These are phyloP conservation scores for Blastobotrys raffinosifermentans DNA, from an alignment of 1,139 yeast genomes.

Conservation along the genomic window DNA sequence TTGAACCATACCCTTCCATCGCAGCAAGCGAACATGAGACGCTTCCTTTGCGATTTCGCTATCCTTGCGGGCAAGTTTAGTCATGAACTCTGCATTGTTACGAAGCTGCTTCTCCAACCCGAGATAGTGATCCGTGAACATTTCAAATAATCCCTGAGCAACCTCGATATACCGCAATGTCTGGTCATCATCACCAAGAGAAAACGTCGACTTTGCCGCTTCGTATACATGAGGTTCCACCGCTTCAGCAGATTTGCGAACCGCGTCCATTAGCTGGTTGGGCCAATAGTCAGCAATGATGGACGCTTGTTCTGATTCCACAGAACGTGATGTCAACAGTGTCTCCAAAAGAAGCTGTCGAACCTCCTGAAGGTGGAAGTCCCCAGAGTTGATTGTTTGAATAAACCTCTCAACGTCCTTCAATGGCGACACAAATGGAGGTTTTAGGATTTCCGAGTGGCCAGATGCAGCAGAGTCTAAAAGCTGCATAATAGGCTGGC, in stretches of 20 bases:
- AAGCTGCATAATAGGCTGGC: conserved; percentile 36
- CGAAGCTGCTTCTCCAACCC: conserved; percentile 12
- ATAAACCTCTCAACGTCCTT: conserved; percentile 32
- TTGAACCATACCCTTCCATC: conserved; percentile 12
- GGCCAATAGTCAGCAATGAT: conserved; percentile 25
- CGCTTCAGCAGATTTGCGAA: conserved; percentile 18
- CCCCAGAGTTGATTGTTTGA: conserved; percentile 28
- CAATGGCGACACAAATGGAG: conserved; percentile 14
- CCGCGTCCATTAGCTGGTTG: conserved; percentile 16
- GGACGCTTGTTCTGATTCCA: conserved; percentile 10
- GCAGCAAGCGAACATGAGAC: not conserved
- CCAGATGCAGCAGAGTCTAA: conserved; percentile 34
- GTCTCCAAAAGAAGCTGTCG: conserved; percentile 32
- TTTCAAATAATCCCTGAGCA: conserved; percentile 45
- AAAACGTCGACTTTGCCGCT: conserved; percentile 3
- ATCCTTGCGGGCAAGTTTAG: conserved; percentile 12
- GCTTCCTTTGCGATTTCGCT: conserved; percentile 8
- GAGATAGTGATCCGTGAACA: conserved; percentile 46
- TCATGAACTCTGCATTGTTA: conserved; percentile 11
- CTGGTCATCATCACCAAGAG: conserved; percentile 7
- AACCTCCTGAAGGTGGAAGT: conserved; percentile 43
- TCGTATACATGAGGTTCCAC: conserved; percentile 19
- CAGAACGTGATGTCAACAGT: no score
- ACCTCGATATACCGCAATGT: conserved; percentile 11
- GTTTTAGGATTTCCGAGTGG: conserved; percentile 22